Evolutionary conservation across 257 asterid species (phyloP).

Genomic region (Thymus quinquecostatus): DNA sequence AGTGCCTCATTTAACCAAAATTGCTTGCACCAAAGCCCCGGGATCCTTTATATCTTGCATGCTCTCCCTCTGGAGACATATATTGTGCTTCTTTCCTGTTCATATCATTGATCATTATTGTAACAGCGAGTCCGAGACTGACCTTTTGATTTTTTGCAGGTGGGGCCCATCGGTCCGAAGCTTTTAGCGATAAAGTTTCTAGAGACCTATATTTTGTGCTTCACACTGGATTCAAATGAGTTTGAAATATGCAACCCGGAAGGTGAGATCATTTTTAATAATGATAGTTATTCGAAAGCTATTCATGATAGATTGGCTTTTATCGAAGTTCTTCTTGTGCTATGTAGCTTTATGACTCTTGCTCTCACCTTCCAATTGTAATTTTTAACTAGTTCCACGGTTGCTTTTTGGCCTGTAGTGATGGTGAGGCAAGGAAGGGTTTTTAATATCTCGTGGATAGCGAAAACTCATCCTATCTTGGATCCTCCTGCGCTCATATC

Average conservation of each 20-base stretch:
- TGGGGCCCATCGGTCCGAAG: conserved; percentile 72
- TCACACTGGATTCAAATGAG: conserved; percentile 69
- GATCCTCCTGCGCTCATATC: conserved; percentile 64
- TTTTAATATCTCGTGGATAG: conserved; percentile 81
- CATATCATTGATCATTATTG: conserved; percentile 21
- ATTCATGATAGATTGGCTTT: conserved; percentile 24
- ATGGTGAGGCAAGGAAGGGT: conserved; percentile 53
- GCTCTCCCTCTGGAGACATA: conserved; percentile 16
- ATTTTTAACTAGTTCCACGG: conserved; percentile 19
- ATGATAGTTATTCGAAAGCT: conserved; percentile 23
- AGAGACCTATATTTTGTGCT: conserved; percentile 66
- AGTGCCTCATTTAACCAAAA: neutral
- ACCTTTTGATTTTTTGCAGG: conserved; percentile 53
- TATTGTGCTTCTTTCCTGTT: conserved; percentile 22
- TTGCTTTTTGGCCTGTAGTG: conserved; percentile 44
- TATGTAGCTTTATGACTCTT: neutral
- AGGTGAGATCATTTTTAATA: conserved; percentile 49
- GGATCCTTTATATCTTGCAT: neutral
- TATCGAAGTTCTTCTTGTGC: neutral
- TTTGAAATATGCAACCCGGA: conserved; percentile 54
- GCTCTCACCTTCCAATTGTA: conserved; percentile 4
- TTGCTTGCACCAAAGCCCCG: neutral
- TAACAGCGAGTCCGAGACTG: conserved; percentile 11
- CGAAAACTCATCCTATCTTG: conserved; percentile 76
- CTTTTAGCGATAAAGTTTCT: conserved; percentile 79